Base-by-base conservation (phyloP, 805 yeast genomes). In the Pichia californica region DNA sequence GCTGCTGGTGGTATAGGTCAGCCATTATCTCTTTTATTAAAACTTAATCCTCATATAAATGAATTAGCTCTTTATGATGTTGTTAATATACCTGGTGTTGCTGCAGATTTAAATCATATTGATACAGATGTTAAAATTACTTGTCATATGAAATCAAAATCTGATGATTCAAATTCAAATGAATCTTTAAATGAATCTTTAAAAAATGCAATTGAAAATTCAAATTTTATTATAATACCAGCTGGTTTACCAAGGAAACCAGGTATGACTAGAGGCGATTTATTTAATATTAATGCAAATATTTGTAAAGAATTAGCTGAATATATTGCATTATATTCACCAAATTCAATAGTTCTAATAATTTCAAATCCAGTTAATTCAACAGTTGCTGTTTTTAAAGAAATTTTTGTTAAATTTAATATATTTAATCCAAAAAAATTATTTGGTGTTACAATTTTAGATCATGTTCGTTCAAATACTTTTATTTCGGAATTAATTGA, bases 311-410 rank as follows among this genome's bases (percentile, higher is more conserved):
- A 76, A 48, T 69, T 88, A 48, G 83, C 91, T 31, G 76, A 76
- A 52, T 87, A 86, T 13, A 79, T 88, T 55, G 93, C 94, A 38
- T 69, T 69, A 51, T 55, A 61, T 60, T 78, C 86, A 44, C 89
- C 93, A 48, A 70, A 76, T 52, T 93, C 95, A 1, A 79, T 82
- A 54, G 78, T 87, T 16, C 71, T 87, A 57, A 77, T 89, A 54
- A 88, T 88, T 58, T 86, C 96, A 38, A 88, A 88, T 73, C 97
- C 97, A 5, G 95, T 88, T 55, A 88, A 88, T 73, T 85, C 95
- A 20, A 83, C 95, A 9, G 95, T 88, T 23, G 95, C 96, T 40
- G 81, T 88, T 54, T 87, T 88, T 41, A 86, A 84, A 43, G 88
- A 86, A 67, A 79, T 84, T 29, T 75, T 88, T 58, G 77, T 79